Evolutionary conservation across 768 basidiomycete species (phyloP), one percentile per base, ranked within the genome.

Genomic region (Imleria badia): DNA sequence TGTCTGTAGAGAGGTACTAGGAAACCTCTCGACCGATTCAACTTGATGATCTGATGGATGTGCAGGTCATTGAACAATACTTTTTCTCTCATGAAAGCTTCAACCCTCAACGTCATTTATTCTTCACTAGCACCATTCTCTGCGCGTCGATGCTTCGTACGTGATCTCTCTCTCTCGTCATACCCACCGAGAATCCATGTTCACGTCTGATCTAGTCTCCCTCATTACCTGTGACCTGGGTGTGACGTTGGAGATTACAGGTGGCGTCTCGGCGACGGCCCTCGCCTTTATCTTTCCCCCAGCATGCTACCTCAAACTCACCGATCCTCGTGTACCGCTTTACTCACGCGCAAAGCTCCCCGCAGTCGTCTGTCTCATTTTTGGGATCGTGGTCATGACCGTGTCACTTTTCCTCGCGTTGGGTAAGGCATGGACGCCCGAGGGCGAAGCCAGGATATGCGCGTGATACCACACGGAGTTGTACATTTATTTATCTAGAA

Each of bases 211-310:
- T 45, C 14, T 66, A 95, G 94, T 97, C 55, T 84, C 96, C 6
- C 78, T 98, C 51, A 79, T 94, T 53, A 98, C 96, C 2, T 97
- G 94, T 67, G 96, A 99, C 70, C 81, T 99, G 14, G 97, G 97
- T n/a, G 88, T 98, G 42, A 97, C 96, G 75, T 86, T 99, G 36
- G 97, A 99, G 75, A 89, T 99, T 41, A 95, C 94, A 0, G 97
- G 97, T n/a, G 96, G 96, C n/a, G 81, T 91, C 12, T 91, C 91
- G 14, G 91, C 91, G 6, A 93, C 94, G 0, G 85, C 93, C 0
- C 81, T 98, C 11, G 96, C 96, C 5, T 98, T 87, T 74, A 94
- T 98, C 59, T 94, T 94, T 67, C 89, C 93, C 11, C 87, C 93
- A 0, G 85, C 83, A 3, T 96, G 93, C 69, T 94, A 90, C 75